Evolutionary conservation across 495 filamentous ascomycete genomes (phyloP), one percentile per base, ranked within the genome.

Genomic region (Penicillium roqueforti): DNA sequence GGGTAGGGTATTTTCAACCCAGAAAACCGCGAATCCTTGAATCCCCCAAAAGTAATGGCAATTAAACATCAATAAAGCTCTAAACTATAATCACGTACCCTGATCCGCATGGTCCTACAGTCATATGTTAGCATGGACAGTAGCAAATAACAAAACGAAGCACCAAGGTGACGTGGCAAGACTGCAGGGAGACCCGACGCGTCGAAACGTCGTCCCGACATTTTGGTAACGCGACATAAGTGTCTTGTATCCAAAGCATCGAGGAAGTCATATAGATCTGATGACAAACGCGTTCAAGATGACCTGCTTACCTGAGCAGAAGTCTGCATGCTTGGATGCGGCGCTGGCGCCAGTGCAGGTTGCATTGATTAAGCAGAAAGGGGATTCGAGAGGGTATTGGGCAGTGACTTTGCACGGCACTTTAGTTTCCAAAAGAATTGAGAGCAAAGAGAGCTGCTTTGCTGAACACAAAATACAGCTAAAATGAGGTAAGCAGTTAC

Each of bases 291-390:
- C 60, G 59, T 68, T 58, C 54, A 54, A 54, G 57, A 65, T 59
- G 53, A 53, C 60, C 51, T 68, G 72, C 79, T 76, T 80, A 82
- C 79, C 73, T 80, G 78, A 73, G 72, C 74, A 68, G 74, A 65
- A 59, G 71, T 68, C 67, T 80, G 79, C 76, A 79, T 79, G 63
- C 67, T 75, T 66, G 76, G 77, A 71, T 80, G 79, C 65, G 78
- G 79, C 61, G 78, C 78, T 72, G 78, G 78, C 47, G 78, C 78
- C 66, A 82, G 67, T 64, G 74, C 71, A 55, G 78, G 77, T 67
- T 82, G 79, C 79, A 82, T 82, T 43, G 65, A 72, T 55, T 22
- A 38, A 31, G 47, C 16, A 11, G 22, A 18, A 50, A 50, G 14
- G 20, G 22, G 29, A 20, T 45, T 26, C 10, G 22, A 43, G 23